Evolutionary conservation across 768 basidiomycete species (phyloP).

Genomic region (Serendipita sp.): DNA sequence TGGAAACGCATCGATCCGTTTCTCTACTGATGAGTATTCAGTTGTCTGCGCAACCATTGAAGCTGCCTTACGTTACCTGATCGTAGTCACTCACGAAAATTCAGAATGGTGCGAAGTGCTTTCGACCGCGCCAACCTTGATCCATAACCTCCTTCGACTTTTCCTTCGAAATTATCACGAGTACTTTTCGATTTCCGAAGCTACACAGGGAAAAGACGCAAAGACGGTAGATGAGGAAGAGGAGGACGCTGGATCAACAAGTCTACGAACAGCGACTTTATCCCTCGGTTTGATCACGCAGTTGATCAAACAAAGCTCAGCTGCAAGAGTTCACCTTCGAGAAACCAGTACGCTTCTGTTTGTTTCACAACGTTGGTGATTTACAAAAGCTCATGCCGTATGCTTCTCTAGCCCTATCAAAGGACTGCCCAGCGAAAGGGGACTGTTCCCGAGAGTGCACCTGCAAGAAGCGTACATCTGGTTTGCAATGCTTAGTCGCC

Average conservation of each 20-base stretch:
- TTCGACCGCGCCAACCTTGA: neutral
- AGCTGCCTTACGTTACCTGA: neutral
- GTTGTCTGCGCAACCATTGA: neutral
- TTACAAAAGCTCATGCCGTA: neutral
- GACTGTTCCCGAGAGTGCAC: neutral
- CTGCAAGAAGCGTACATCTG: neutral
- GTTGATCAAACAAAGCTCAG: neutral
- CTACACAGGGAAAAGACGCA: neutral
- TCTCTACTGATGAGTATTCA: neutral
- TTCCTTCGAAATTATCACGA: neutral
- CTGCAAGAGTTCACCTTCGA: neutral
- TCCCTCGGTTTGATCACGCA: neutral
- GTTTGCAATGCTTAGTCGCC: neutral
- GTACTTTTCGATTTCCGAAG: neutral
- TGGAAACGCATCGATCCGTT: neutral
- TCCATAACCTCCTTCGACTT: constrained; percentile 4
- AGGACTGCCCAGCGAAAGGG: neutral
- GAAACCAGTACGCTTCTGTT: neutral
- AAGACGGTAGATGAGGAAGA: neutral
- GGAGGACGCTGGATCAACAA: neutral
- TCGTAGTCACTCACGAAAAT: neutral
- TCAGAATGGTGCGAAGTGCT: neutral
- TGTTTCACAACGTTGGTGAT: neutral
- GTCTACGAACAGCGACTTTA: neutral
- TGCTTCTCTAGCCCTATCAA: neutral